Conservation (phyloP, 2,329 filamentous ascomycete genomes). For the Tolypocladium album region DNA sequence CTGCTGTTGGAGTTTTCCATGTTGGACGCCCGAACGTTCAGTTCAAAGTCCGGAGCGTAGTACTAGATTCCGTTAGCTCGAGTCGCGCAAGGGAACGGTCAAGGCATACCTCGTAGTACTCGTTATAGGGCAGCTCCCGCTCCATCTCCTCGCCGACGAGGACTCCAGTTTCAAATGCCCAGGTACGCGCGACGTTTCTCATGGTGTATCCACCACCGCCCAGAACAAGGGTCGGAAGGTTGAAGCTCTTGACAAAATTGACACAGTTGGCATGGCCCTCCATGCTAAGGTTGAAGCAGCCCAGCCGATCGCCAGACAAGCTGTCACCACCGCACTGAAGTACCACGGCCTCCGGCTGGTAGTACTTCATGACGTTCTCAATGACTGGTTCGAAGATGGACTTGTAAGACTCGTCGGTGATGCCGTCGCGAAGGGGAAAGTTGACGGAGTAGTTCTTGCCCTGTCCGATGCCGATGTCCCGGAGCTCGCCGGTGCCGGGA, state of each 20-base stretch:
- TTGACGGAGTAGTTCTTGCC: slow-evolving; percentile 88
- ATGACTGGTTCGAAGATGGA: slow-evolving; percentile 89
- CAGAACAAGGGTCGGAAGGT: slow-evolving; percentile 79
- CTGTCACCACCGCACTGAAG: slow-evolving; percentile 94
- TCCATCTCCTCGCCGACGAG: slow-evolving; percentile 76
- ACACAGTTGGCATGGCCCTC: slow-evolving; percentile 91
- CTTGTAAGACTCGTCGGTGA: slow-evolving; percentile 82
- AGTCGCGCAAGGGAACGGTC: not conserved
- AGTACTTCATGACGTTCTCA: slow-evolving; percentile 74
- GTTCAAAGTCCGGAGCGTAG: slow-evolving; percentile 80
- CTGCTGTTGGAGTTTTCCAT: slow-evolving; percentile 86
- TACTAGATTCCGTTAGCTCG: slow-evolving; percentile 41
- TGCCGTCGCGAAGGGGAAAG: slow-evolving; percentile 83
- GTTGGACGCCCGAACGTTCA: slow-evolving; percentile 81
- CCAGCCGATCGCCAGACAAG: slow-evolving; percentile 84
- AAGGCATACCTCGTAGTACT: slow-evolving; percentile 68
- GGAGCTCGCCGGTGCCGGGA: slow-evolving; percentile 78
- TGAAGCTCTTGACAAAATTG: slow-evolving; percentile 78
- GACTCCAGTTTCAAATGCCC: slow-evolving; percentile 92
- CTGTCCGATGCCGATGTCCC: slow-evolving; percentile 76
- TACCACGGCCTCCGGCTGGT: slow-evolving; percentile 83
- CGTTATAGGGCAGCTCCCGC: slow-evolving; percentile 82
- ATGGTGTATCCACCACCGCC: slow-evolving; percentile 96
- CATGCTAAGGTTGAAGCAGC: slow-evolving; percentile 97
- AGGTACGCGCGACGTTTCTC: slow-evolving; percentile 90